Base-by-base conservation (phyloP, 805 yeast genomes). In the Cyberlindnera xishuangbannaensis region DNA sequence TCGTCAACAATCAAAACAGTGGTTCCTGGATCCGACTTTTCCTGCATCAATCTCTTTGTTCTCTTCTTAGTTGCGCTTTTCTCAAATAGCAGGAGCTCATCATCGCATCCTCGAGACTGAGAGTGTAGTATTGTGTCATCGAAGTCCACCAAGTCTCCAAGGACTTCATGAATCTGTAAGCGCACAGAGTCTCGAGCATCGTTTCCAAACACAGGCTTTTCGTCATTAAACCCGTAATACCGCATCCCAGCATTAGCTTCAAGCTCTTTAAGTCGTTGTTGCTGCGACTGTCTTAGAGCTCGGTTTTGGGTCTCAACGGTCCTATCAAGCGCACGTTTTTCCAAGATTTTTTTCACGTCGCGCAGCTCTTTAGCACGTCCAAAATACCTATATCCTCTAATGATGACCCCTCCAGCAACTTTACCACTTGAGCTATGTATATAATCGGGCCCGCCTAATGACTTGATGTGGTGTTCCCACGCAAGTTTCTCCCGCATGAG, bases 321-420 rank as follows among this genome's bases (percentile, higher is more conserved):
- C 39, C 39, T 48, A 27, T 48, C 53, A 34, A 41, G 38, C 17
- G 36, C 39, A 19, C 64, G 57, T 25, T 62, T 53, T 33, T 64
- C 62, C 14, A 76, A 40, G 15, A 72, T 41, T 37, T 67, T 67
- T 33, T 67, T 61, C 7, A 82, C 88, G 41, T 83, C 95, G 0
- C 86, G 82, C 7, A 87, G 58, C 27, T 85, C 90, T 33, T 73
- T 66, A 0, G 95, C 95, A 30, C 95, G 59, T 0, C 97, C 97
- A 58, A 76, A 88, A 56, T 83, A 88, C 35, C 81, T 61, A 15
- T 48, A 41, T 2, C 48, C 50, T 27, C 45, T 36, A 9, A 42
- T 40, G 31, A 33, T 38, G 25, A 37, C 50, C 22, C 49, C 55
- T 13, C 37, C 44, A 13, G 30, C 30, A 26, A 30, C 36, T 24